Percentiles rank a stretch among this genome's conserved stretches.
Conservation (phyloP, 805 yeast species). For the Lipomyces mesembrius region DNA sequence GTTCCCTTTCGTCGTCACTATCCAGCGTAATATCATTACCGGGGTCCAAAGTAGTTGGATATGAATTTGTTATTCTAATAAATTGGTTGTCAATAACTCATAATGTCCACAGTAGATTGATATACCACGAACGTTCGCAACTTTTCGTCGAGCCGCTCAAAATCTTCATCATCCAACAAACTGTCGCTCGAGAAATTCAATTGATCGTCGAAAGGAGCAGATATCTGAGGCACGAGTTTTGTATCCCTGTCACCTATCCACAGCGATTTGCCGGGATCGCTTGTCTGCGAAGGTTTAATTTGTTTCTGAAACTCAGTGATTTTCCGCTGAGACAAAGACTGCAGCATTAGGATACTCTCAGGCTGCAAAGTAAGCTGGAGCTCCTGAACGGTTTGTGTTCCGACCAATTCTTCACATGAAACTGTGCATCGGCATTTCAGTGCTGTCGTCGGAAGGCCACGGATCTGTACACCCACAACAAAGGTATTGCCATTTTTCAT, state of each 20-base stretch:
- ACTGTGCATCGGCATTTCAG: constrained; percentile 14
- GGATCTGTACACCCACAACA: neutral
- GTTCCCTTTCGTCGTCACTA: constrained; percentile 23
- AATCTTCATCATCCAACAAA: neutral
- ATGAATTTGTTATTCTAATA: neutral
- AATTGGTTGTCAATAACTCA: neutral
- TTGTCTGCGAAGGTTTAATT: neutral
- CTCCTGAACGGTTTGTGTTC: constrained; percentile 13
- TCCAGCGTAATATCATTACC: constrained; percentile 12
- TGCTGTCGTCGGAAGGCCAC: constrained; percentile 6
- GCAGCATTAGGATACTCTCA: constrained; percentile 14
- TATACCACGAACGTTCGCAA: neutral
- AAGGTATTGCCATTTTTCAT: constrained; percentile 15
- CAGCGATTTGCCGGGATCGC: neutral
- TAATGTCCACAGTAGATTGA: neutral
- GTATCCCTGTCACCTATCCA: neutral
- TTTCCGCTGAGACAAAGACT: constrained; percentile 8
- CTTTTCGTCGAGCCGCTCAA: neutral
- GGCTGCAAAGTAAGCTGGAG: constrained; percentile 6
- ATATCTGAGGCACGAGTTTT: neutral
- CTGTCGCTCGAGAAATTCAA: constrained; percentile 2
- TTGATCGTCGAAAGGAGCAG: neutral
- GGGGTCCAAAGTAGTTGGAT: neutral
- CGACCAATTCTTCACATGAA: constrained; percentile 28
- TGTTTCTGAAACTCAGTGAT: neutral